Evolutionary conservation across 1,284 basidiomycete genomes (phyloP).

Genomic region (Volvariella volvacea): DNA sequence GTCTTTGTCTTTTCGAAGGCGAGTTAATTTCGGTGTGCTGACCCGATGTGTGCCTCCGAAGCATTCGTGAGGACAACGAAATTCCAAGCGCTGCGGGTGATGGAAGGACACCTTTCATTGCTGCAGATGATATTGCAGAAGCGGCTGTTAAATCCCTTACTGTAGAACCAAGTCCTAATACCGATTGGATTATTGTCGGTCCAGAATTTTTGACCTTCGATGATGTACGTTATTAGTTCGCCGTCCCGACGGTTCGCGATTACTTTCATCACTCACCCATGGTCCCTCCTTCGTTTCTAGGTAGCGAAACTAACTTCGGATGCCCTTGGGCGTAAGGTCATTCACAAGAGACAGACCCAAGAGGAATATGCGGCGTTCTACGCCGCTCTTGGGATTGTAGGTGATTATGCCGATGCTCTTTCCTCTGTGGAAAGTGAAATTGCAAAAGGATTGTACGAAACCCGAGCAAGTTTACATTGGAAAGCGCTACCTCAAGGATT

Average conservation of each 20-base stretch:
- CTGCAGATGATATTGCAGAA: conserved; percentile 20
- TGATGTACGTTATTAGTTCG: not conserved
- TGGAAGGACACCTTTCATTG: conserved; percentile 19
- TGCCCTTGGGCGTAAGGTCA: not conserved
- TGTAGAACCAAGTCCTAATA: not conserved
- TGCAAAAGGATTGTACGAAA: not conserved
- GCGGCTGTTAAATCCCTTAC: conserved; percentile 9
- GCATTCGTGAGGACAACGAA: conserved; percentile 13
- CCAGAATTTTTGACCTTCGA: not conserved
- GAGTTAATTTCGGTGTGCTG: not conserved
- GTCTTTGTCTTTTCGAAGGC: conserved; percentile 4
- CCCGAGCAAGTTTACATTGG: not conserved
- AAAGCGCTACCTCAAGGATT: not conserved
- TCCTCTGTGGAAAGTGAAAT: not conserved
- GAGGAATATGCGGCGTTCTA: not conserved
- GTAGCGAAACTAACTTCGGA: not conserved
- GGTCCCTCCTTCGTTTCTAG: not conserved
- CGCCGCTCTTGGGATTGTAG: not conserved
- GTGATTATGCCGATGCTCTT: not conserved
- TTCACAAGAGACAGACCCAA: not conserved
- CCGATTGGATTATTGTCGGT: not conserved
- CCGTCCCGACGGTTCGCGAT: too few species aligned
- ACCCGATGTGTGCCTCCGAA: not conserved
- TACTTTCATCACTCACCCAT: not conserved
- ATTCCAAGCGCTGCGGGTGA: conserved; percentile 14